Base-by-base conservation (phyloP, 2,329 filamentous ascomycete genomes). In the Ceratocystis albifundus region DNA sequence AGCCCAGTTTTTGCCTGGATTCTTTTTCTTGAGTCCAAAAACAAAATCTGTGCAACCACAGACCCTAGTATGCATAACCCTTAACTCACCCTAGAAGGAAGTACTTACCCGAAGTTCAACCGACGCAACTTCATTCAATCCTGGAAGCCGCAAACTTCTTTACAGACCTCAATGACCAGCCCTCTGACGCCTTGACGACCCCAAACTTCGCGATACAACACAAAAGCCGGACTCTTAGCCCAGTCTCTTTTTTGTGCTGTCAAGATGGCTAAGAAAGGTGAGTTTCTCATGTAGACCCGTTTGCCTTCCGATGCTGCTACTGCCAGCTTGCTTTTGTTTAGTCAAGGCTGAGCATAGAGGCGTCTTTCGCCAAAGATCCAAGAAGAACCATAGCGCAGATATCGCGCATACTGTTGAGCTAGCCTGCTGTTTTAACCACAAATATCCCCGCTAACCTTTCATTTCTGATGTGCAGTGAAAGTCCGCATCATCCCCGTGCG, bases 401-500 rank as follows among this genome's bases (percentile, higher is more conserved):
- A 41, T 10, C 12, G 36, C 36, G 36, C 36, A 41, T 41, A 12
- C 10, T 12, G 3, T 15, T 41, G 36, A 41, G 36, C 10, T 41
- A 41, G 8, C 10, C 36, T 41, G 10, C 4, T 41, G 36, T 12
- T 41, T 12, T 41, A 41, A 41, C 10, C 3, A 12, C 12, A 12
- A 41, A 41, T 15, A 10, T 1, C 20, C 2, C 5, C 30, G 36
- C 50, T 59, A n/a, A 36, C 22, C 7, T 30, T 41, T 41, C 12
- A 10, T 15, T 5, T 25, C 20, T 22, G 8, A 6, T 20, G 2
- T 57, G 45, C 75, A 95, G 90, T 82, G 69, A 97, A 97, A 82
- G 89, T 92, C 74, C 90, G 95, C 76, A 88, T 93, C 71, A 87
- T 99, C 75, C 84, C 89, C 74, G 93, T 96, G 76, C 92, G 94